Evolutionary conservation across 257 asterid genomes (phyloP).

Genomic region (Fraxinus excelsior): DNA sequence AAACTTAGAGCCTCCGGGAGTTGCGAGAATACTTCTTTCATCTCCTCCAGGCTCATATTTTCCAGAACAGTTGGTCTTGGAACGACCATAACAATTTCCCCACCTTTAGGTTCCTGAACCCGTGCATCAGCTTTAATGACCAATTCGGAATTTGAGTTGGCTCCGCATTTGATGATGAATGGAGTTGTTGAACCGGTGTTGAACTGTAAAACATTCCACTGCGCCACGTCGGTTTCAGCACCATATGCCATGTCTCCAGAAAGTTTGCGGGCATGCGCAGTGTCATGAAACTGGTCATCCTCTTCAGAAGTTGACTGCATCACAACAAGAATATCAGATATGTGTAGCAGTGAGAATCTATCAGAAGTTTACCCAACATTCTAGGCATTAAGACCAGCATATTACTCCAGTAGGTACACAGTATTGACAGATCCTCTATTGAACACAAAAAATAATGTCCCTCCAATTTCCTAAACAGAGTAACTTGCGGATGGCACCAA

Average conservation of each 20-base stretch:
- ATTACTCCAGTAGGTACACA: neutral
- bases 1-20: conserved; percentile 88
- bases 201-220: conserved; percentile 96
- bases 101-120: conserved; percentile 90
- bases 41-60: conserved; percentile 73
- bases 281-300: conserved; percentile 60
- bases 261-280: conserved; percentile 40
- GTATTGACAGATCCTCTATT: neutral
- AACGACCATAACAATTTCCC: conserved; percentile 85
- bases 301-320: conserved; percentile 77
- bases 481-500: neutral
- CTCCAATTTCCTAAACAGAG: neutral
- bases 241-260: conserved; percentile 39
- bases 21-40: conserved; percentile 66
- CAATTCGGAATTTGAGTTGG: conserved; percentile 86
- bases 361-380: neutral
- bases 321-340: conserved; percentile 8
- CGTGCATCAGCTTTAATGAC: conserved; percentile 90
- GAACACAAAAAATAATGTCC: neutral
- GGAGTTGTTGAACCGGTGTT: conserved; percentile 93
- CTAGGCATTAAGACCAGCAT: neutral
- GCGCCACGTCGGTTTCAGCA: conserved; percentile 87
- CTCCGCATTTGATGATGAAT: conserved; percentile 94
- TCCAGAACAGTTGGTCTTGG: conserved; percentile 81
- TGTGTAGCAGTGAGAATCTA: neutral